Evolutionary conservation across 441 rosid genomes (phyloP).

Genomic region (Jatropha multifida): DNA sequence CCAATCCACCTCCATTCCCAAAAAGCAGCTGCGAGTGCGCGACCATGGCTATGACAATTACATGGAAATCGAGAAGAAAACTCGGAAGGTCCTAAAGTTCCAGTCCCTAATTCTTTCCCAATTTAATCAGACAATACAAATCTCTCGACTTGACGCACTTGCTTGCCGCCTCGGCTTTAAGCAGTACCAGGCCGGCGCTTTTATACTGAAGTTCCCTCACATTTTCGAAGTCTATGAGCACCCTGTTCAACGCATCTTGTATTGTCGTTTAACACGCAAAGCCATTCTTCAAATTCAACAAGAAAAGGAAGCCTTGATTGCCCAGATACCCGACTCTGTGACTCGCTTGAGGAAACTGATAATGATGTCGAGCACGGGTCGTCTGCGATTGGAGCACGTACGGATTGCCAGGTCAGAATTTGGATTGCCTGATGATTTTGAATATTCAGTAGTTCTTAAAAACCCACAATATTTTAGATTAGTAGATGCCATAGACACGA

Average conservation of each 20-base stretch:
- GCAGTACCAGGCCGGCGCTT: constrained; percentile 69
- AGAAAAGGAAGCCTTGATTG: constrained; percentile 57
- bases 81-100: constrained; percentile 70
- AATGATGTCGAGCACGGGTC: constrained; percentile 76
- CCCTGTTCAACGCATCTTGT: constrained; percentile 80
- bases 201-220: constrained; percentile 79
- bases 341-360: constrained; percentile 70
- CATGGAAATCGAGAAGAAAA: constrained; percentile 93
- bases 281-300: constrained; percentile 62
- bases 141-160: constrained; percentile 66
- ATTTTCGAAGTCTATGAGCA: constrained; percentile 84
- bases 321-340: constrained; percentile 62
- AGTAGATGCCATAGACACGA: constrained; percentile 60
- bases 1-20: constrained; percentile 80
- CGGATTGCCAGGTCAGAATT: constrained; percentile 76
- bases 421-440: constrained; percentile 93
- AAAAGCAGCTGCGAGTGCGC: constrained; percentile 69
- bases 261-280: constrained; percentile 65
- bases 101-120: constrained; percentile 71
- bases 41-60: constrained; percentile 93
- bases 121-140: constrained; percentile 54
- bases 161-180: constrained; percentile 81
- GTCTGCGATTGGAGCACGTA: constrained; percentile 73
- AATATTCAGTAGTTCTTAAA: constrained; percentile 69
- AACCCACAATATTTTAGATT: constrained; percentile 62